These are phyloP conservation scores for Tirmania nivea DNA, from an alignment of 495 filamentous ascomycete species.

Conservation along the genomic window DNA sequence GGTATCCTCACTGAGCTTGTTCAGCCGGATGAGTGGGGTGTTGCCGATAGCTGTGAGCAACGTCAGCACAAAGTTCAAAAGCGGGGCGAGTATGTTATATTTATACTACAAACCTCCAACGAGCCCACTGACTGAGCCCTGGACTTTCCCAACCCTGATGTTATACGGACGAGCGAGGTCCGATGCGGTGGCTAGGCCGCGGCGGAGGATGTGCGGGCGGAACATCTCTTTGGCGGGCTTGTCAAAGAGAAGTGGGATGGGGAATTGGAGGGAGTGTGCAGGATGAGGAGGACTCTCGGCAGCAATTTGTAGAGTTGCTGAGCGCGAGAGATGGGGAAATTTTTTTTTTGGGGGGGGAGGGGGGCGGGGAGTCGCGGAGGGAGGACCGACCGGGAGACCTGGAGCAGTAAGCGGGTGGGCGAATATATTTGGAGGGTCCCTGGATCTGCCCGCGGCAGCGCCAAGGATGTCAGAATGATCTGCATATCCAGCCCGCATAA, in stretches of 20 bases:
- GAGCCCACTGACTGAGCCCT: constrained; percentile 63
- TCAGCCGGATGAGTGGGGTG: constrained; percentile 79
- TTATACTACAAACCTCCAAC: constrained; percentile 58
- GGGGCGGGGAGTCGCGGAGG: constrained; percentile 27
- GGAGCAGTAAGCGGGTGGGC: constrained; percentile 58
- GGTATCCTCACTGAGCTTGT: constrained; percentile 69
- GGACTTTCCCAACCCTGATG: constrained; percentile 53
- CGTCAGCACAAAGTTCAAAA: constrained; percentile 6
- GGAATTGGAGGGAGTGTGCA: constrained; percentile 67
- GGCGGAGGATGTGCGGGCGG: constrained; percentile 27
- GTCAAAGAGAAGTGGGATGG: constrained; percentile 42
- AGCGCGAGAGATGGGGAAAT: constrained; percentile 12
- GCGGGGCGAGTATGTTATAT: not conserved
- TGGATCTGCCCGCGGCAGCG: too few relatives aligned
- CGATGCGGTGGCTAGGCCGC: constrained; percentile 28
- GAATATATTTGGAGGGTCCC: too few relatives aligned
- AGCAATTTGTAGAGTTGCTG: constrained; percentile 73
- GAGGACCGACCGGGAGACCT: constrained; percentile 75
- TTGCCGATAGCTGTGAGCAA: constrained; percentile 68
- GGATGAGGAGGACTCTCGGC: constrained; percentile 68
- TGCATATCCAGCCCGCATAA: too few relatives aligned
- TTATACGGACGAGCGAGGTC: constrained; percentile 37
- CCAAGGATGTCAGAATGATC: too few relatives aligned
- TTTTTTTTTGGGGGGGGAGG: constrained; percentile 10
- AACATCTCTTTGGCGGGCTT: constrained; percentile 31